Evolutionary conservation across 257 asterid species (phyloP).

Genomic region (Penstemon barbatus): DNA sequence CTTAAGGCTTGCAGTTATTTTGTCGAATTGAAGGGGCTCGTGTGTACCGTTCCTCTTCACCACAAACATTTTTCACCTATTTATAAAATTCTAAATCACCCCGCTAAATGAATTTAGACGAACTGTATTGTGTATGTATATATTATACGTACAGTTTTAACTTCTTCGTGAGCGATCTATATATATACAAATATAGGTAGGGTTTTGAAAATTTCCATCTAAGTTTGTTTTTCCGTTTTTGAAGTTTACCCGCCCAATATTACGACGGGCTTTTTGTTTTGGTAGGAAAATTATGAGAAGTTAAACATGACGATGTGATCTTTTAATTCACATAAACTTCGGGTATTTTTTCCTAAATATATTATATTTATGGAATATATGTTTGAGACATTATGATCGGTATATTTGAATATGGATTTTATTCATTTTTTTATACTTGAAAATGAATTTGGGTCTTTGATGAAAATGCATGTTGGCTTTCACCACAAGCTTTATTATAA

Average conservation of each 20-base stretch:
- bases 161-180: too few relatives aligned
- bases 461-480: conserved; percentile 18
- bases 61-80: conserved; percentile 60
- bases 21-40: conserved; percentile 91
- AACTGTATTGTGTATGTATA: conserved; percentile 28
- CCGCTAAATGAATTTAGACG: conserved; percentile 42
- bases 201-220: conserved; percentile 48
- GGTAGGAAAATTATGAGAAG: too few relatives aligned
- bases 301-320: too few relatives aligned
- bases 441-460: too few relatives aligned
- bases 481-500: conserved; percentile 26
- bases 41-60: conserved; percentile 95
- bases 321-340: too few relatives aligned
- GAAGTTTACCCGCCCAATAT: conserved; percentile 60
- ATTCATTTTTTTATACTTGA: too few relatives aligned
- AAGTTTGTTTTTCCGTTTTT: conserved; percentile 27
- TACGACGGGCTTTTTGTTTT: conserved; percentile 14
- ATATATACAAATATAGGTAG: conserved; percentile 22
- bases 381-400: too few relatives aligned
- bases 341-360: too few relatives aligned
- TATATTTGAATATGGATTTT: too few relatives aligned
- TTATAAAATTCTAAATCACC: not conserved
- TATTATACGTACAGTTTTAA: too few relatives aligned
- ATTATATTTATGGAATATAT: too few relatives aligned
- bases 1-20: conserved; percentile 89